Base-by-base conservation (phyloP, 345 rosid species). In the Gossypium bickii region DNA sequence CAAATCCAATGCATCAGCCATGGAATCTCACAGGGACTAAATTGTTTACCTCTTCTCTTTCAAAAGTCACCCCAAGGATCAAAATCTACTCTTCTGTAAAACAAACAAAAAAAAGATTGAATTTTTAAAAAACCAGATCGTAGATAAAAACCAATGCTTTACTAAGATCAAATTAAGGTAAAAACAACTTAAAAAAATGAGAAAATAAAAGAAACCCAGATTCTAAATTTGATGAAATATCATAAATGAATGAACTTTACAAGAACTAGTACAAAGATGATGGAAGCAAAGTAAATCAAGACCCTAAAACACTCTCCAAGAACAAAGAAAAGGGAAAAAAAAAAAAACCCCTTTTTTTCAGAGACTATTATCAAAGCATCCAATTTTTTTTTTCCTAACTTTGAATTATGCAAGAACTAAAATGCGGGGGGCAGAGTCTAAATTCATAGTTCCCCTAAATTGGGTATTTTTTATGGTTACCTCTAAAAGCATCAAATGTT, bases 1-100 rank as follows among this genome's bases (percentile, higher is more conserved):
- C 73, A 83, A 80, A 82, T 83, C 82, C 83, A 86, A 82, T 82
- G 82, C 72, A 83, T 64, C 66, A 83, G 86, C 92, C 87, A 89
- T 34, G 41, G 41, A 34, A 34, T 34, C 41, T 34, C 57, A 52
- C n/a, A 53, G 22, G n/a, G 57, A 53, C 41, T 34, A 34, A 83
- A 84, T 78, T 84, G 80, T 81, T 79, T 72, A 72, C 71, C 79
- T 80, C 80, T 79, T 76, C 79, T 34, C 41, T 34, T 76, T 81
- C 80, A 64, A 73, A 81, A 82, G 84, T 72, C 85, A 82, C 77
- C 83, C 77, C 80, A 56, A 76, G 81, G 82, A 86, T 78, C 77
- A 79, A 83, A 34, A 74, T 77, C 82, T 76, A 78, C 81, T 78
- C 82, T 74, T 84, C 82, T 84, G 74, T 16, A 66, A 83, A 78